These are phyloP conservation scores for Colletotrichum orbiculare DNA, from an alignment of 2,329 filamentous ascomycete species.

Conservation along the genomic window DNA sequence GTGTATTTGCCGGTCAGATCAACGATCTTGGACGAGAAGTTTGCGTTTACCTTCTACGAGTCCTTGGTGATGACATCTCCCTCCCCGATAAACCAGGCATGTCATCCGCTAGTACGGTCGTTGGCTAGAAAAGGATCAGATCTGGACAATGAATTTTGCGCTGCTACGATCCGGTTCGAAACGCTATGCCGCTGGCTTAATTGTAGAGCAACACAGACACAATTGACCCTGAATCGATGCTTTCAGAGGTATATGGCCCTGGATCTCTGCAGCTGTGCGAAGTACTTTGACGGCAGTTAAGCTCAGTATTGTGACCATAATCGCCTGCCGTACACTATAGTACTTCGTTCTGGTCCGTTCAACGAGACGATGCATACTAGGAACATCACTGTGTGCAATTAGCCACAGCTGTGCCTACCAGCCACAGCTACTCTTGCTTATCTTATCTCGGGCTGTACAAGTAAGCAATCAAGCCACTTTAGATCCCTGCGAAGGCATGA, in stretches of 20 bases:
- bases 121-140: slow-evolving; percentile 17
- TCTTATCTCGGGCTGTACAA: not conserved
- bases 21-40: slow-evolving; percentile 18
- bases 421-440: not conserved
- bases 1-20: slow-evolving; percentile 26
- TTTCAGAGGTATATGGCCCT: too few relatives aligned
- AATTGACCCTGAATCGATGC: too few relatives aligned
- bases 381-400: not conserved
- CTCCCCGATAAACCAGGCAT: slow-evolving; percentile 26
- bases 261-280: too few relatives aligned
- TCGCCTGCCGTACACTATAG: not conserved
- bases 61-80: slow-evolving; percentile 9
- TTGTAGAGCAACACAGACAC: too few relatives aligned
- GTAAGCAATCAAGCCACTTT: slow-evolving; percentile 8
- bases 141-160: too few relatives aligned
- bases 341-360: not conserved
- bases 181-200: too few relatives aligned
- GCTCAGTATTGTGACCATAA: too few relatives aligned
- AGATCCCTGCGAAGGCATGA: slow-evolving; percentile 14
- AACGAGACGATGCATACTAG: slow-evolving; percentile 1
- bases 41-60: slow-evolving; percentile 6
- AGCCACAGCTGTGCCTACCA: not conserved
- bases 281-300: too few relatives aligned
- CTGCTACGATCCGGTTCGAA: not conserved
- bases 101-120: slow-evolving; percentile 17